phyloP scores from a whole-genome alignment of 73 alveolate species.

The Tetrahymena thermophila region DNA sequence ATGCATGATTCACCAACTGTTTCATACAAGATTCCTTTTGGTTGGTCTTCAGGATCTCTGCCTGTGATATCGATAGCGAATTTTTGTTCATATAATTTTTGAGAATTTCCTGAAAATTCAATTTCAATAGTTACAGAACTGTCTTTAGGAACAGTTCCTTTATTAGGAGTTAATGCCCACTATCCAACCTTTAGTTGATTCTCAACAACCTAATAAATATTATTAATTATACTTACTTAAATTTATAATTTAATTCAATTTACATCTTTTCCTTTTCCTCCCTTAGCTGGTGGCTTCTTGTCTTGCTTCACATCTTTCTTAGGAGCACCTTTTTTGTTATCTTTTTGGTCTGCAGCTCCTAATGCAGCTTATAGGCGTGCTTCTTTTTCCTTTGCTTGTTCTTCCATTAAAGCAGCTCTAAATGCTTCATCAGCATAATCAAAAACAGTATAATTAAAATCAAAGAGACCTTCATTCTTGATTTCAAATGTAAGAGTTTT shows the following conservation, averaged over 20 bases:
- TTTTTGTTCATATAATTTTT: constrained; percentile 85
- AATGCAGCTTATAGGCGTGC: constrained; percentile 81
- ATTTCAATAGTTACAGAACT: constrained; percentile 81
- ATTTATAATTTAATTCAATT: too few relatives aligned
- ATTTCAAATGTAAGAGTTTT: constrained; percentile 88
- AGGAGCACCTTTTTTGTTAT: constrained; percentile 80
- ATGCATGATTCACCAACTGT: constrained; percentile 95
- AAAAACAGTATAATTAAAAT: constrained; percentile 90
- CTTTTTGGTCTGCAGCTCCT: constrained; percentile 73
- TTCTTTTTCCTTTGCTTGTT: constrained; percentile 59
- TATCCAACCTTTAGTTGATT: constrained; percentile 84
- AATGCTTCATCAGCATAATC: constrained; percentile 90
- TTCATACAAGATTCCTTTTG: constrained; percentile 94
- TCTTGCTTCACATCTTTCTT: constrained; percentile 84
- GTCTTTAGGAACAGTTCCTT: constrained; percentile 91
- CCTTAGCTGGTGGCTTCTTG: constrained; percentile 75
- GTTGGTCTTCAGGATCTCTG: constrained; percentile 93
- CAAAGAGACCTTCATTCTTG: constrained; percentile 96
- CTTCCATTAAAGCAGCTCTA: constrained; percentile 77
- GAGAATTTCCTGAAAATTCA: constrained; percentile 89
- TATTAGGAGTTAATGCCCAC: constrained; percentile 84
- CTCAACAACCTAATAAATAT: constrained; percentile 49
- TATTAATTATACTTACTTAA: neutral
- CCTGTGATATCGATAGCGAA: constrained; percentile 93
- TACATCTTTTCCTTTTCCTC: constrained; percentile 55